Conservation (phyloP, 345 rosid genomes). For the Syzygium oleosum region DNA sequence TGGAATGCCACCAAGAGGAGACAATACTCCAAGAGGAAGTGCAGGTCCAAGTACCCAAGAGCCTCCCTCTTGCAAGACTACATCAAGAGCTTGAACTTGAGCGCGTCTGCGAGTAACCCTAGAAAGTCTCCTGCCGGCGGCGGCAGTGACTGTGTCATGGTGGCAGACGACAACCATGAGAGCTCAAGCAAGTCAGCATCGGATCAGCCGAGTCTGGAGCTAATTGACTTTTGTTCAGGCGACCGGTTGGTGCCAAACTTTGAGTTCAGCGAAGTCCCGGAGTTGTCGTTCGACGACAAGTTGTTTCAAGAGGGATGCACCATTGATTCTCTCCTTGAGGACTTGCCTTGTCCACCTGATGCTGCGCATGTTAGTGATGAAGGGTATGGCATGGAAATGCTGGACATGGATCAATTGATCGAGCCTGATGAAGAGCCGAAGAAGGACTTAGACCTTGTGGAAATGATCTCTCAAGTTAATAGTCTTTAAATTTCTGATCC, state of each 20-base stretch:
- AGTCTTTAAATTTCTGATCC: not conserved
- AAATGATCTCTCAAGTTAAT: constrained; percentile 47
- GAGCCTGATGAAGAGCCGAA: constrained; percentile 15
- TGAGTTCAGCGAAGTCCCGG: constrained; percentile 31
- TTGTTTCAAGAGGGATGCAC: constrained; percentile 54
- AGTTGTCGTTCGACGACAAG: constrained; percentile 53
- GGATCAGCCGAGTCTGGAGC: not conserved
- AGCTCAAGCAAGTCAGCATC: not conserved
- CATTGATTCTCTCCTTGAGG: constrained; percentile 68
- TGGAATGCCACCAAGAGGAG: constrained; percentile 98
- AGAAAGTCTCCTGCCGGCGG: constrained; percentile 10
- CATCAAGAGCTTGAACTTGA: constrained; percentile 75
- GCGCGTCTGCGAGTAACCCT: not conserved
- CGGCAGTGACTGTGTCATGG: not conserved
- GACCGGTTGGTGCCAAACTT: constrained; percentile 40
- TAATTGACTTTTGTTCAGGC: constrained; percentile 7
- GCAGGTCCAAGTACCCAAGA: constrained; percentile 68
- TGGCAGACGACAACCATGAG: not conserved
- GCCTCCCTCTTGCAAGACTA: constrained; percentile 81
- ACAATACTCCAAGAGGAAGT: constrained; percentile 77
- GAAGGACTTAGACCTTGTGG: constrained; percentile 52
- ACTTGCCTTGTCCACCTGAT: constrained; percentile 24
- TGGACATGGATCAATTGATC: constrained; percentile 4
- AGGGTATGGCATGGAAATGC: constrained; percentile 17
- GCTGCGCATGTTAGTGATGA: constrained; percentile 8